Evolutionary conservation across 1,284 basidiomycete genomes (phyloP).

Genomic region (Tilletia indica): DNA sequence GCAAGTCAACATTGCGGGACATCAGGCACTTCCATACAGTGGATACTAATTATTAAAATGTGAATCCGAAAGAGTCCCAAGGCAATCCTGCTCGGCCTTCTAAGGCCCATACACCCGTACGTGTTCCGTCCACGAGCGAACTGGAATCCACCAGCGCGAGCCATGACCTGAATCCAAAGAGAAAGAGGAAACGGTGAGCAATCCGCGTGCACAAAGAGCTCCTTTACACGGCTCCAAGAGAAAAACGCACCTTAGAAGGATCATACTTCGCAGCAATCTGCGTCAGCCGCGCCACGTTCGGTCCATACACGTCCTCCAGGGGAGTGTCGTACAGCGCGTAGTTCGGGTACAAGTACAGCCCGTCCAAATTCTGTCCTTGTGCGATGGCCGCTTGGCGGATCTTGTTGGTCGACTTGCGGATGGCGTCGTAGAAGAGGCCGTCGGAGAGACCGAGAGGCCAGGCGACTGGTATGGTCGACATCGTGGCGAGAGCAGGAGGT

Average conservation of each 20-base stretch:
- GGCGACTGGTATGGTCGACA: not conserved
- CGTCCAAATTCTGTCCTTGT: not conserved
- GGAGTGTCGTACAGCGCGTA: constrained; percentile 15
- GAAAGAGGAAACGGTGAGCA: no score
- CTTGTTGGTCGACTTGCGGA: not conserved
- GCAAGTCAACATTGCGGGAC: no score
- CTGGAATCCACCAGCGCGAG: constrained; percentile 10
- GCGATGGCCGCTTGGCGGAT: not conserved
- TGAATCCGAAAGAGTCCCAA: no score
- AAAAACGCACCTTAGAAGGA: not conserved
- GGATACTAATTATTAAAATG: no score
- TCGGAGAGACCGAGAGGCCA: constrained; percentile 14
- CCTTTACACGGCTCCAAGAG: no score
- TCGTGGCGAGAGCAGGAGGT: not conserved
- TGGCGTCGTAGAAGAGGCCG: constrained; percentile 6
- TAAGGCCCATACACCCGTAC: not conserved
- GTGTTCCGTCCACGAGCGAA: constrained; percentile 7
- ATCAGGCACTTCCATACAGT: no score
- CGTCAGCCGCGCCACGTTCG: constrained; percentile 1
- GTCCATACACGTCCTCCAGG: not conserved
- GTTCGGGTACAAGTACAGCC: not conserved
- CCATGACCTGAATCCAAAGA: not conserved
- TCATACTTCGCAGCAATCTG: constrained; percentile 14
- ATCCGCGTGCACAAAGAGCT: no score
- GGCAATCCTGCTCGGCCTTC: no score